Evolutionary conservation across 352 stramenopile species (phyloP).

Genomic region (Bremia lactucae): DNA sequence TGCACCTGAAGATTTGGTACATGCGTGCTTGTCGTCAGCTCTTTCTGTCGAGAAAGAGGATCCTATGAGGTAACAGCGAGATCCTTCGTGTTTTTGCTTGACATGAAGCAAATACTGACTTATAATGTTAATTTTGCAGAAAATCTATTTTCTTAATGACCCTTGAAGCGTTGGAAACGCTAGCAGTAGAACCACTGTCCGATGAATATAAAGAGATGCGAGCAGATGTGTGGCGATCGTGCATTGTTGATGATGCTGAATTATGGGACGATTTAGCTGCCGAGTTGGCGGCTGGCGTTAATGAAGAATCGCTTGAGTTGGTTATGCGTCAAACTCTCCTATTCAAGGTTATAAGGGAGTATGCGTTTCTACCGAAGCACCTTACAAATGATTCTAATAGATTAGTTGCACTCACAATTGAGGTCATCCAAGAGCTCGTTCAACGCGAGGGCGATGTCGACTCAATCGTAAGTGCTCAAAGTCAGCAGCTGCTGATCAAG

Average conservation of each 20-base stretch:
- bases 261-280: slow-evolving; percentile 45
- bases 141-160: slow-evolving; percentile 68
- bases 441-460: slow-evolving; percentile 33
- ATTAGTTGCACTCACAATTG: slow-evolving; percentile 33
- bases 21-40: slow-evolving; percentile 37
- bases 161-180: slow-evolving; percentile 52
- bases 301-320: slow-evolving; percentile 49
- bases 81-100: background rate
- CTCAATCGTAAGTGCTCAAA: slow-evolving; percentile 38
- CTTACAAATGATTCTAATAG: slow-evolving; percentile 1
- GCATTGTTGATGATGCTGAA: slow-evolving; percentile 38
- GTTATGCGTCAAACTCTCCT: slow-evolving; percentile 67
- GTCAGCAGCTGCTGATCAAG: slow-evolving; percentile 62
- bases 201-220: slow-evolving; percentile 40
- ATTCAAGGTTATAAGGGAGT: slow-evolving; percentile 49
- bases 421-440: slow-evolving; percentile 58
- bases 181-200: slow-evolving; percentile 20
- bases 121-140: no score
- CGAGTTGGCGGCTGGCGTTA: slow-evolving; percentile 41
- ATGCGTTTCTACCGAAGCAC: slow-evolving; percentile 22
- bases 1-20: slow-evolving; percentile 30
- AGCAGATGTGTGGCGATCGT: slow-evolving; percentile 42
- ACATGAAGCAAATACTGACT: no score
- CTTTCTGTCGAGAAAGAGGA: slow-evolving; percentile 33
- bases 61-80: slow-evolving; percentile 30